Percentiles rank a stretch among this genome's conserved stretches.
Evolutionary conservation across 2,329 filamentous ascomycete genomes (phyloP).

Genomic region (Neopestalotiopsis rosae): DNA sequence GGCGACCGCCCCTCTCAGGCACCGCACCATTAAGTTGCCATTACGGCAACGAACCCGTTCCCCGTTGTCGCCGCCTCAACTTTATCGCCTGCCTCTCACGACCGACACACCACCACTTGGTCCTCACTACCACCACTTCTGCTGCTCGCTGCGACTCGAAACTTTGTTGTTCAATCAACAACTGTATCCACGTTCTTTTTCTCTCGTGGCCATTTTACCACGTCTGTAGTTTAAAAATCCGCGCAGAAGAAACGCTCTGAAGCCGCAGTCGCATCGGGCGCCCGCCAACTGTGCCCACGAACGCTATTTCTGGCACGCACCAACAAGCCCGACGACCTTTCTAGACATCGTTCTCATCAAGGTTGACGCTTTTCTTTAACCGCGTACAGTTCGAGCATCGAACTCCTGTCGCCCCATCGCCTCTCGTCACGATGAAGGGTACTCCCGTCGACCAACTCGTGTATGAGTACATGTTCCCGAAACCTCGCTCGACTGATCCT

Average conservation of each 20-base stretch:
- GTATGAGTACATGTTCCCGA: constrained; percentile 75
- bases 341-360: not conserved
- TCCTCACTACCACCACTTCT: not conserved
- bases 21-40: not conserved
- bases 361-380: not conserved
- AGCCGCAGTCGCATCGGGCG: not conserved
- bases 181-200: not conserved
- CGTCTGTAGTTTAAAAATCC: not conserved
- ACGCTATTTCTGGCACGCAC: no score
- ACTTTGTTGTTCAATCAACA: not conserved
- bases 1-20: not conserved
- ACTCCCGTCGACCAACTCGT: constrained; percentile 74
- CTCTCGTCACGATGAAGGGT: constrained; percentile 66
- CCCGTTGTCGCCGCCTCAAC: not conserved
- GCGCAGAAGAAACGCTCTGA: not conserved
- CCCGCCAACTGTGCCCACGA: not conserved
- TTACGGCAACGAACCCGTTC: not conserved
- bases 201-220: not conserved
- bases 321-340: no score
- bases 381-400: not conserved
- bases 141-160: not conserved
- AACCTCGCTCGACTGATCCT: constrained; percentile 70
- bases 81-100: not conserved
- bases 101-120: not conserved
- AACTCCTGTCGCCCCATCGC: not conserved